These are phyloP conservation scores for Aspergillus versicolor DNA, from an alignment of 2,329 filamentous ascomycete species.

Conservation along the genomic window DNA sequence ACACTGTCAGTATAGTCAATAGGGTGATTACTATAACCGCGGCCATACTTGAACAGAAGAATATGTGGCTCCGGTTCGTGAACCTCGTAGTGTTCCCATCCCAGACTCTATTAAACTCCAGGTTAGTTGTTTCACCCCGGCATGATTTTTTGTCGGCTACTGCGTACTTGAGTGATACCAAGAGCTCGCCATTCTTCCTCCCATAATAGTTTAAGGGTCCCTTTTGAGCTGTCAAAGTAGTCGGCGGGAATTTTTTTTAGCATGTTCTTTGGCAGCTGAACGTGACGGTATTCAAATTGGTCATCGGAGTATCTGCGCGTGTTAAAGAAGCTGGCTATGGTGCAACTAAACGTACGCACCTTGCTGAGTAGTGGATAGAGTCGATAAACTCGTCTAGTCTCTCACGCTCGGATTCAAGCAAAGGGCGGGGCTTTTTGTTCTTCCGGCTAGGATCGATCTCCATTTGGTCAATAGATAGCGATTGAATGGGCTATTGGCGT, in stretches of 20 bases:
- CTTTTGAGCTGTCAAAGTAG: constrained; percentile 84
- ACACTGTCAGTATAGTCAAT: constrained; percentile 14
- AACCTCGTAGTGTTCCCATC: constrained; percentile 99
- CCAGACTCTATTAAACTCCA: constrained; percentile 68
- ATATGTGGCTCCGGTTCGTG: constrained; percentile 99
- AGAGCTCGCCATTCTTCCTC: constrained; percentile 98
- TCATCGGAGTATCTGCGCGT: constrained; percentile 78
- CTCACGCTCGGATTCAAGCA: constrained; percentile 78
- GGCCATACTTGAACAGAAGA: constrained; percentile 88
- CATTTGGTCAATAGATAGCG: constrained; percentile 24
- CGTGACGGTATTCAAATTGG: constrained; percentile 95
- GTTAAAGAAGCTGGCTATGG: constrained; percentile 17
- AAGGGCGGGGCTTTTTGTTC: constrained; percentile 78
- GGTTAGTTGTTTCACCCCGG: constrained; percentile 4
- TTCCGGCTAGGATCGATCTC: constrained; percentile 77
- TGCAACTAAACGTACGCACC: constrained; percentile 55
- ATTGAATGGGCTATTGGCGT: constrained; percentile 1
- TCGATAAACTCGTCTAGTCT: constrained; percentile 89
- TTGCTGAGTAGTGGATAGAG: constrained; percentile 89
- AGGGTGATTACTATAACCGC: constrained; percentile 16
- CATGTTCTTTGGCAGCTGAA: constrained; percentile 97
- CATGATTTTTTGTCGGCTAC: not conserved
- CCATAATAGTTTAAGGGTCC: constrained; percentile 93
- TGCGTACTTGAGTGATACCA: constrained; percentile 87
- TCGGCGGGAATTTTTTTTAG: constrained; percentile 94